Evolutionary conservation across 2,329 filamentous ascomycete genomes (phyloP), one percentile per base, ranked within the genome.

Genomic region (Periconia digitata): DNA sequence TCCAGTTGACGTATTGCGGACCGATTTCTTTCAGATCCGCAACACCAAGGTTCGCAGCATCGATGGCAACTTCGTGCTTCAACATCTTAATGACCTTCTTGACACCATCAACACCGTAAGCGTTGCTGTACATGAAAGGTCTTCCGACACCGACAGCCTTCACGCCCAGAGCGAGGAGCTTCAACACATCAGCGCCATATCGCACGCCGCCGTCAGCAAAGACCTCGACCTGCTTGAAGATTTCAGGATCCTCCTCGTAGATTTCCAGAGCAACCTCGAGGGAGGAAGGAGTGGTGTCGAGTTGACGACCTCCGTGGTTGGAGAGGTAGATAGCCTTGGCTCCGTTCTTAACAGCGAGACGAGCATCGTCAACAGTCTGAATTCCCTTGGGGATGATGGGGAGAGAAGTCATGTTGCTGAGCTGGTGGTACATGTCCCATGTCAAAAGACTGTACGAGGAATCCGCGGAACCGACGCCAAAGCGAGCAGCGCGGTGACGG

Each of bases 221-320:
- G 7, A 75, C 69, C 41, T 74, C 72, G 15, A 72, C 56, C 45
- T 72, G 53, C 40, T 64, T 55, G 54, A 74, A 73, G 16, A 75
- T 63, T 15, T 70, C 64, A 0, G 72, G 72, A 15, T 61, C 69
- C 13, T 67, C 48, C n/a, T 82, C 84, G 68, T 89, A 86, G 44
- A 90, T 85, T 52, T 90, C 88, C 8, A 89, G 81, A 4, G 87
- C 87, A 43, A 92, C 83, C 60, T 94, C 89, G 10, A 87, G 84
- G 1, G 86, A 83, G 0, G 81, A 86, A 0, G 86, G 85, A 2
- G 79, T 76, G n/a, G 76, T 40, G 68, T 74, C 72, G 43, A 72
- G 60, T 40, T 70, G 66, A 40, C 72, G 64, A 10, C 72, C 72
- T 17, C 72, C 72, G 54, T 74, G 72, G 59, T 75, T 75, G 40